Percentiles rank a stretch among this genome's conserved stretches.
phyloP scores from a whole-genome alignment of 1,284 basidiomycete genomes.

The Clitocybe nebularis region DNA sequence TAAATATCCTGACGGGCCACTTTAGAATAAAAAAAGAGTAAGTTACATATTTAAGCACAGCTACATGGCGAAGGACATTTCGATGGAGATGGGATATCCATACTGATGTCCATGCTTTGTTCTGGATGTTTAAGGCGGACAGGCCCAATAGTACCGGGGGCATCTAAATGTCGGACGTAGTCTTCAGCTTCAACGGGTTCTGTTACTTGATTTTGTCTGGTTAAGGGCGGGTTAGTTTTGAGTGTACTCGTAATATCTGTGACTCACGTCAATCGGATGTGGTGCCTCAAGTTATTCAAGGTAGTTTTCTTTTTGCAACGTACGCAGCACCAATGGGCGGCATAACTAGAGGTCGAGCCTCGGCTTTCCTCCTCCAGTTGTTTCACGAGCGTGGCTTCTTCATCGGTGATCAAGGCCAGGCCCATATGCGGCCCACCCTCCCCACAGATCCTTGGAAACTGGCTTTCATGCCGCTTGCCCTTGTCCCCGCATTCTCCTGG shows the following conservation, averaged over 20 bases:
- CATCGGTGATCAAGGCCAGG: neutral
- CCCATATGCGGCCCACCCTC: too few relatives aligned
- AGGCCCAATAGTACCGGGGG: neutral
- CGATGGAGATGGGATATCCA: neutral
- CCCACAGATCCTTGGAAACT: too few relatives aligned
- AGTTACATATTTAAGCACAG: too few relatives aligned
- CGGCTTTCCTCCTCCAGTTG: slow-evolving; percentile 1
- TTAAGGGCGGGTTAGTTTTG: neutral
- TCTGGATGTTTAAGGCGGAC: neutral
- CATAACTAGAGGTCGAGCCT: slow-evolving; percentile 1
- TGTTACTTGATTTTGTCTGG: neutral
- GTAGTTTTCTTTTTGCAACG: slow-evolving; percentile 1
- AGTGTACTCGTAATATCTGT: neutral
- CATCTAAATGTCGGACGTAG: slow-evolving; percentile 3
- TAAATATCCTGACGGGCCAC: too few relatives aligned
- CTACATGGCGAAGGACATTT: too few relatives aligned
- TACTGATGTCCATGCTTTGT: too few relatives aligned
- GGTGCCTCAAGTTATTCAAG: neutral
- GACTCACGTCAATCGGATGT: slow-evolving; percentile 1
- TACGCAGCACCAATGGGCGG: neutral
- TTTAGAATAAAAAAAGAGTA: too few relatives aligned
- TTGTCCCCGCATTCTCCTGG: too few relatives aligned
- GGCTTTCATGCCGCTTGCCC: too few relatives aligned
- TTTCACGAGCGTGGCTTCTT: neutral
- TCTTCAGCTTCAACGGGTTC: neutral